Base-by-base conservation (phyloP, 805 yeast genomes). In the Yamadazyma phyllophila region DNA sequence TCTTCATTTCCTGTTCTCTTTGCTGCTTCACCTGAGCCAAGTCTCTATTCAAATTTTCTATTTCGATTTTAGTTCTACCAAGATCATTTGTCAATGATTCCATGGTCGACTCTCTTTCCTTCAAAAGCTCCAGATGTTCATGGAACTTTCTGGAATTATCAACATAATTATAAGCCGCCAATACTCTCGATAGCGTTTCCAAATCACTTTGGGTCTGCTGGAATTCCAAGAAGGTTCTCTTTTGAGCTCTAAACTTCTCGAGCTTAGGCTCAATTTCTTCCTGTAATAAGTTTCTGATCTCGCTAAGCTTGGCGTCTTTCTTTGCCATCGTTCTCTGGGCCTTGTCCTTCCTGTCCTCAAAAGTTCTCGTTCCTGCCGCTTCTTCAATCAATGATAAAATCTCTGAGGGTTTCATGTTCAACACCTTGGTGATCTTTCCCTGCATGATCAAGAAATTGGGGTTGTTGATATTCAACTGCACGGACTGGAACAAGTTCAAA, bases 401-500 rank as follows among this genome's bases (percentile, higher is more conserved):
- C 63, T 94, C 98, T 1, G 81, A 71, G 1, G 99, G 96, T 57
- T 88, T 89, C 98, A 94, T 94, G 63, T 94, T 94, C 58, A 94
- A 76, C 52, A 94, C 97, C 63, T 94, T 92, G 29, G 99, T 95
- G 67, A 95, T 94, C 62, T 90, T 88, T 49, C 99, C 99, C 67
- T 94, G 99, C 99, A 95, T 94, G 59, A 94, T 94, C 56, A 94
- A 76, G 66, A 94, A 94, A 63, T 94, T 94, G 27, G 99, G 99
- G 61, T 92, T 94, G 64, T 94, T 94, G 63, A 94, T 92, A 61
- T 94, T 94, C 51, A 94, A 77, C 66, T 94, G 99, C 16, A 95
- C 96, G 13, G 95, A 85, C 63, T 92, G 98, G 63, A 95, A 91
- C 43, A 95, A 67, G 56, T 85, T 91, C 45, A 90, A 76, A 1